A percentile compares a stretch with the other conserved stretches of the same genome.
These are phyloP conservation scores for Amanita molliuscula DNA, from an alignment of 768 basidiomycete genomes.

Conservation along the genomic window DNA sequence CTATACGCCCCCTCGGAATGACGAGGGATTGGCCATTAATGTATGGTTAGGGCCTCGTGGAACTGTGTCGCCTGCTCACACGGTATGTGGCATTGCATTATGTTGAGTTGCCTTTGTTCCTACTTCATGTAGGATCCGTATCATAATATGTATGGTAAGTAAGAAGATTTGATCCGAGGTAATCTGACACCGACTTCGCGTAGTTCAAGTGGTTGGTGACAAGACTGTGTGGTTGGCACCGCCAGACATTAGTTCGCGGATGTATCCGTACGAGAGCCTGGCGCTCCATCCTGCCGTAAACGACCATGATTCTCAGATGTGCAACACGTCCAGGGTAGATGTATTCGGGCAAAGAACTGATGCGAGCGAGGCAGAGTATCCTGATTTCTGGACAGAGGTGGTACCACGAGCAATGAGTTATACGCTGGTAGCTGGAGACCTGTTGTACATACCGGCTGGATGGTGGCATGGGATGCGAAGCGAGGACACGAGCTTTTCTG, in stretches of 20 bases:
- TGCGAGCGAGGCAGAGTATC: slow-evolving; percentile 20
- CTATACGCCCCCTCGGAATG: slow-evolving; percentile 58
- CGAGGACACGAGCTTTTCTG: slow-evolving; percentile 73
- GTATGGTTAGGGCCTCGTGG: slow-evolving; percentile 76
- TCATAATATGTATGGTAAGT: slow-evolving; percentile 78
- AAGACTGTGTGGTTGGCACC: slow-evolving; percentile 94
- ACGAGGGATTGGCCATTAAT: slow-evolving; percentile 59
- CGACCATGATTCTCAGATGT: slow-evolving; percentile 34
- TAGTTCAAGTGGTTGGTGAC: slow-evolving; percentile 81
- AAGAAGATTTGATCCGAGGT: background rate
- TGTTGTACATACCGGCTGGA: slow-evolving; percentile 82
- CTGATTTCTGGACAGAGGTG: slow-evolving; percentile 47
- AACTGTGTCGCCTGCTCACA: slow-evolving; percentile 85
- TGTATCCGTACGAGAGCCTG: slow-evolving; percentile 42
- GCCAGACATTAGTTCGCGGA: slow-evolving; percentile 38
- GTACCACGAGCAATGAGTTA: slow-evolving; percentile 48
- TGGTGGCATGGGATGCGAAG: slow-evolving; percentile 95
- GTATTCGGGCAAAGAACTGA: slow-evolving; percentile 41
- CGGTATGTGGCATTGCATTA: slow-evolving; percentile 27
- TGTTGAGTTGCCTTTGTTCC: background rate
- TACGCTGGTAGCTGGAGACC: slow-evolving; percentile 71
- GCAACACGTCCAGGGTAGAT: slow-evolving; percentile 78
- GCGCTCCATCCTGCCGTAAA: background rate
- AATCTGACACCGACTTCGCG: background rate
- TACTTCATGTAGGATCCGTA: slow-evolving; percentile 66